Evolutionary conservation across 345 rosid species (phyloP).

Genomic region (Lumnitzera racemosa): DNA sequence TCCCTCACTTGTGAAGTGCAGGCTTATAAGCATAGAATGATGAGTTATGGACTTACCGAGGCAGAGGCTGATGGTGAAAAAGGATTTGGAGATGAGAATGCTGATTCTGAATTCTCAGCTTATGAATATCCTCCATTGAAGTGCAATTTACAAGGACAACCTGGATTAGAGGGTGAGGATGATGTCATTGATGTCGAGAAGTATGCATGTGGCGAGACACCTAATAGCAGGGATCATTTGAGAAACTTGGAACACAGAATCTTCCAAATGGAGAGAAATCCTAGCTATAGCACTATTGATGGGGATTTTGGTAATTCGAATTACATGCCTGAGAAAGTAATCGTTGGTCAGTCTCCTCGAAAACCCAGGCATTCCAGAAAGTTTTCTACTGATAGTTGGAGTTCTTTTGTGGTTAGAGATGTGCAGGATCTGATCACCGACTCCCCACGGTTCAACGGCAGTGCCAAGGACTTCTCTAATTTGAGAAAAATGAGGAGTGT

Average conservation of each 20-base stretch:
- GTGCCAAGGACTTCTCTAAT: constrained; percentile 32
- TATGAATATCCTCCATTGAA: constrained; percentile 73
- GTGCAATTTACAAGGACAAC: constrained; percentile 62
- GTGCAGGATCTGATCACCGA: constrained; percentile 33
- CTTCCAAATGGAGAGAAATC: constrained; percentile 64
- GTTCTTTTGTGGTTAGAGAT: constrained; percentile 28
- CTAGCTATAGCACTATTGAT: constrained; percentile 35
- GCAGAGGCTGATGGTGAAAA: constrained; percentile 59
- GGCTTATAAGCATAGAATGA: constrained; percentile 88
- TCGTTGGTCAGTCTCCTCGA: constrained; percentile 76
- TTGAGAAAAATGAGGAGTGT: constrained; percentile 36
- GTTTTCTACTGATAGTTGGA: constrained; percentile 48
- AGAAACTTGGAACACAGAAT: constrained; percentile 75
- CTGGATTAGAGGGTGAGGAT: constrained; percentile 44
- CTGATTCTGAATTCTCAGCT: constrained; percentile 38
- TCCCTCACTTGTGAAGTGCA: constrained; percentile 69
- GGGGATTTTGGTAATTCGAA: constrained; percentile 40
- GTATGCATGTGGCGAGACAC: constrained; percentile 61
- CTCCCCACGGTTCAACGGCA: constrained; percentile 43
- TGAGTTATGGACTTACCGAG: constrained; percentile 79
- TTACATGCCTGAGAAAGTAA: constrained; percentile 57
- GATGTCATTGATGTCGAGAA: constrained; percentile 69
- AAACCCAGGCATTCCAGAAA: constrained; percentile 40
- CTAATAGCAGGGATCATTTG: constrained; percentile 33
- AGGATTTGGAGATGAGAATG: constrained; percentile 28